These are phyloP conservation scores for Mychonastes homosphaera DNA, from an alignment of 139 green algal species.

Conservation along the genomic window DNA sequence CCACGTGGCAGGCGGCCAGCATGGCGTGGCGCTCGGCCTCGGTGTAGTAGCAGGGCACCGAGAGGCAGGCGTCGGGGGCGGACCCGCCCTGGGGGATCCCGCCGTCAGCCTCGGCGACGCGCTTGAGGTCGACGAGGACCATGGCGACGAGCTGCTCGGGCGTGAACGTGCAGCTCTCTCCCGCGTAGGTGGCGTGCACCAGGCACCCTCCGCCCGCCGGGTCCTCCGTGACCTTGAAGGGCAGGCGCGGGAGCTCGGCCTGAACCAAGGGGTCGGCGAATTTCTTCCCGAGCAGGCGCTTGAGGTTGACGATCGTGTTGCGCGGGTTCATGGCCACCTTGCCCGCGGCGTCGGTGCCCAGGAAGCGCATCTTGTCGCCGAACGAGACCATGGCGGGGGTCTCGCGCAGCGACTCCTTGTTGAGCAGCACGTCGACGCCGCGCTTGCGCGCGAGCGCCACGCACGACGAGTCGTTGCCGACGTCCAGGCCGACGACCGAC, in stretches of 20 bases:
- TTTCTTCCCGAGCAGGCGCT: slow-evolving; percentile 85
- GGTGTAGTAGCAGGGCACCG: slow-evolving; percentile 80
- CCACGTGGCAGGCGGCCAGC: slow-evolving; percentile 45
- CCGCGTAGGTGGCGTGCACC: slow-evolving; percentile 59
- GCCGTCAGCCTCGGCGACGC: slow-evolving; percentile 77
- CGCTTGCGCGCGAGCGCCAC: slow-evolving; percentile 78
- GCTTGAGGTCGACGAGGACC: slow-evolving; percentile 82
- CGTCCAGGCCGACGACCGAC: slow-evolving; percentile 82
- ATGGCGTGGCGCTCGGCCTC: slow-evolving; percentile 74
- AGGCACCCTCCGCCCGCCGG: slow-evolving; percentile 63
- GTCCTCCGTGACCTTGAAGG: slow-evolving; percentile 57
- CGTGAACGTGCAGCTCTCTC: slow-evolving; percentile 41
- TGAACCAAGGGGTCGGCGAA: slow-evolving; percentile 78
- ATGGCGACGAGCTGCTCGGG: slow-evolving; percentile 78
- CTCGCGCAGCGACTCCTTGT: slow-evolving; percentile 91
- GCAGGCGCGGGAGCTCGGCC: slow-evolving; percentile 54
- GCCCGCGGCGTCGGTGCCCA: slow-evolving; percentile 58
- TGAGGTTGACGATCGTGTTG: slow-evolving; percentile 88
- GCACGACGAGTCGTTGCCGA: slow-evolving; percentile 76
- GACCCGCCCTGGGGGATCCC: slow-evolving; percentile 45
- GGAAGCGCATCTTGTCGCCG: slow-evolving; percentile 62
- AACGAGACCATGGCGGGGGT: slow-evolving; percentile 87
- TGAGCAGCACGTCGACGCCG: slow-evolving; percentile 85
- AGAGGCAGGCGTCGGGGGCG: slow-evolving; percentile 86
- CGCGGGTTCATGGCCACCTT: slow-evolving; percentile 79